phyloP scores from a whole-genome alignment of 441 rosid species.

The Isatis lusitanica region DNA sequence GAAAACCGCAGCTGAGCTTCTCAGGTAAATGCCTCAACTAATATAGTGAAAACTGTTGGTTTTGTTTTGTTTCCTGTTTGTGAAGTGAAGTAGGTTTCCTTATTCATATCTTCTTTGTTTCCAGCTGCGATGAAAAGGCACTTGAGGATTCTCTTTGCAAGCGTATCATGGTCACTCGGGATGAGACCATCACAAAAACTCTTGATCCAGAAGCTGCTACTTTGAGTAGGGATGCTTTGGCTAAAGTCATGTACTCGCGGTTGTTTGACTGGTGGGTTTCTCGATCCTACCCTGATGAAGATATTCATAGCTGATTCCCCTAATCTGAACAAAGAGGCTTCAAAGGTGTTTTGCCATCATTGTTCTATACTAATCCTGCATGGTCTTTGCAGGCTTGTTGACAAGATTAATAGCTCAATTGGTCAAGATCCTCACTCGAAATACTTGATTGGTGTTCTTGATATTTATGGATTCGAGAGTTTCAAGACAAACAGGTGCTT shows the following conservation, averaged over 20 bases:
- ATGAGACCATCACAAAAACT: conserved; percentile 95
- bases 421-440: conserved; percentile 91
- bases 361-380: conserved; percentile 23
- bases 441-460: conserved; percentile 90
- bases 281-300: conserved; percentile 25
- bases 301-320: conserved; percentile 27
- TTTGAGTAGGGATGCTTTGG: conserved; percentile 90
- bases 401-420: conserved; percentile 80
- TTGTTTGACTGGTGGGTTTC: conserved; percentile 88
- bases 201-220: conserved; percentile 92
- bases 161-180: conserved; percentile 95
- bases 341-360: not conserved
- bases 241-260: conserved; percentile 86
- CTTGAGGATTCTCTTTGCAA: conserved; percentile 95
- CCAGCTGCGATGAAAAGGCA: conserved; percentile 81
- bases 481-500: conserved; percentile 99
- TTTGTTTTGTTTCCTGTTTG: conserved; percentile 12
- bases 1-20: conserved; percentile 84
- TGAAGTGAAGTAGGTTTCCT: conserved; percentile 29
- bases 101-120: conserved; percentile 30
- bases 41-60: not conserved
- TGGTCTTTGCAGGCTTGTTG: conserved; percentile 74
- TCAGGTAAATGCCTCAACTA: conserved; percentile 46
- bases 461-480: conserved; percentile 98
- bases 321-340: conserved; percentile 22